Conservation (phyloP, 2,329 filamentous ascomycete genomes). For the Colletotrichum abscissum region DNA sequence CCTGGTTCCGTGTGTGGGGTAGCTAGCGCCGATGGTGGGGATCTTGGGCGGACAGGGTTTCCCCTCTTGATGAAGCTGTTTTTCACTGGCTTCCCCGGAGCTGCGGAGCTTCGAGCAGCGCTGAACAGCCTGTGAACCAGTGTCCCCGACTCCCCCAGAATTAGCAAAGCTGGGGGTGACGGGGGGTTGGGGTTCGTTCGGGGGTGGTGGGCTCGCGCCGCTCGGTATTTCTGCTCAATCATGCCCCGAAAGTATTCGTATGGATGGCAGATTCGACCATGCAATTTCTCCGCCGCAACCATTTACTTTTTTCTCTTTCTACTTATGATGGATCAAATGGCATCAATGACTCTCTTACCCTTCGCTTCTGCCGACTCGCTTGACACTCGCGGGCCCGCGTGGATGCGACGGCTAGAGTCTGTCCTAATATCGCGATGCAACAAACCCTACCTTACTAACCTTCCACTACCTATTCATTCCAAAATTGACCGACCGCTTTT, state of each 20-base stretch:
- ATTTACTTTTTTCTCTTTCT: neutral
- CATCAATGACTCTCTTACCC: neutral
- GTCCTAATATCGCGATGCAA: neutral
- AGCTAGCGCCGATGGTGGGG: conserved; percentile 8
- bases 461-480: neutral
- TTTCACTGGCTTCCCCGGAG: neutral
- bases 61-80: neutral
- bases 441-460: neutral
- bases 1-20: conserved; percentile 1
- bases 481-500: neutral
- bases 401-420: neutral
- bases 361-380: neutral
- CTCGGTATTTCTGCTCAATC: conserved; percentile 30
- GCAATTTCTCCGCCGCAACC: conserved; percentile 23
- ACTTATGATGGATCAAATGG: neutral
- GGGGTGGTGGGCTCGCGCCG: neutral
- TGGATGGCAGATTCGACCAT: neutral
- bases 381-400: too few relatives aligned
- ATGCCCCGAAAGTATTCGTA: conserved; percentile 17
- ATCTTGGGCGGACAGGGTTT: neutral
- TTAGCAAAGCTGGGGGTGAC: conserved; percentile 1
- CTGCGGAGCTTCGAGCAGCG: neutral
- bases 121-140: too few relatives aligned
- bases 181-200: neutral
- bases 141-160: too few relatives aligned